A percentile compares a stretch with the other conserved stretches of the same genome.
Evolutionary conservation across 2,329 filamentous ascomycete species (phyloP).

Genomic region (Apiospora rasikravindrae): DNA sequence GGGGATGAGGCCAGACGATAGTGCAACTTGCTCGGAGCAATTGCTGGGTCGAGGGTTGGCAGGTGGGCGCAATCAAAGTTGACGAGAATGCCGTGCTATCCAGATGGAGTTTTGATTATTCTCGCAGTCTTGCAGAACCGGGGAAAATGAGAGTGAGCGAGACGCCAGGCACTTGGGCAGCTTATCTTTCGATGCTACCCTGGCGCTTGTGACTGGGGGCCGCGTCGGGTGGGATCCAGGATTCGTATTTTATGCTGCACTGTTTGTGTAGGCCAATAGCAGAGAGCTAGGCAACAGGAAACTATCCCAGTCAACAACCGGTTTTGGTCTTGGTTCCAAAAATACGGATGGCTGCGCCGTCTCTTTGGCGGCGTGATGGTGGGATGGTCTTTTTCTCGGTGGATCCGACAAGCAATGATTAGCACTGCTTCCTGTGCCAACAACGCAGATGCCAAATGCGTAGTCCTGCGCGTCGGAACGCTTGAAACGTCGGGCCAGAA

Average conservation of each 20-base stretch:
- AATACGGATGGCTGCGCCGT: conserved; percentile 16
- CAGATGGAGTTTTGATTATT: neutral
- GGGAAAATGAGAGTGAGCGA: neutral
- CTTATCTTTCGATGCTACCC: conserved; percentile 12
- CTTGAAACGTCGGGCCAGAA: neutral
- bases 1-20: conserved; percentile 16
- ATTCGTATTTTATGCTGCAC: neutral
- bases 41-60: neutral
- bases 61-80: neutral
- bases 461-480: neutral
- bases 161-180: conserved; percentile 6
- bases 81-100: conserved; percentile 10
- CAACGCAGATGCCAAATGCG: neutral
- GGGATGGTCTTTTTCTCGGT: neutral
- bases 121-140: neutral
- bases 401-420: neutral
- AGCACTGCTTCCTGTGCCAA: neutral
- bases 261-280: conserved; percentile 1
- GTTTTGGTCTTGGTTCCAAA: conserved; percentile 8
- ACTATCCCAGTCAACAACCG: conserved; percentile 12
- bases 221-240: neutral
- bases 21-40: conserved; percentile 16
- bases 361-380: conserved; percentile 10
- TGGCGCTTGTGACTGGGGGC: conserved; percentile 1
- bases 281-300: neutral